Base-by-base conservation (phyloP, 208 protist species). In the Acanthamoeba triangularis region DNA sequence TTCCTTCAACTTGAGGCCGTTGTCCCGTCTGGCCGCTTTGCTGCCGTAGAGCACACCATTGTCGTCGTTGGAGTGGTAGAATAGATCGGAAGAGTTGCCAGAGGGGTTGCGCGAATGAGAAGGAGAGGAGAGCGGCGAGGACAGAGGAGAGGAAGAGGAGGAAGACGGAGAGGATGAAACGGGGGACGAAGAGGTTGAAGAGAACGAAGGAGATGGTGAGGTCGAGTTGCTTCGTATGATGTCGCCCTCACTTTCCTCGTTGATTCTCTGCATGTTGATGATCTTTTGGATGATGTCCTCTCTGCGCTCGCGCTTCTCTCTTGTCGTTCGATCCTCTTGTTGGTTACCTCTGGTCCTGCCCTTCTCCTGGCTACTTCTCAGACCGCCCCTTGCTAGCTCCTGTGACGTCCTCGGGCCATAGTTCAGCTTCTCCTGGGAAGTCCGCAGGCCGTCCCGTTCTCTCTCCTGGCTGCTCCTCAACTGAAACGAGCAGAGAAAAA, bases 251-350 rank as follows among this genome's bases (percentile, higher is more conserved):
- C 72, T 80, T 3, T 49, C 72, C 30, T 80, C 72, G 35, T 47
- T 47, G 30, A 23, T 20, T 20, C 72, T 80, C 72, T 80, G 72
- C 72, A 80, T 80, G 72, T 80, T 80, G 37, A 80, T 80, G 14
- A 80, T 80, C 35, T 25, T 41, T 49, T 80, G 72, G 13, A 80
- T 80, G 41, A 80, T 80, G 41, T 80, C 72, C 41, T 80, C 72
- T 14, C 72, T 41, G 37, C 72, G 72, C 20, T 80, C 72, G 3
- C 72, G 72, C 41, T 80, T 80, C 72, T 80, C 72, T 23, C 72
- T 5, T 10, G 72, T 80, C 18, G 72, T 80, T 14, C 72, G 13
- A 10, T 80, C 72, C 72, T 80, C 72, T 14, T 80, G 72, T 20
- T 52, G 72, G 37, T 49, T 49, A 10, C 35, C 41, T 23, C 37